These are phyloP conservation scores for Penicillium sp. DNA, from an alignment of 2,329 filamentous ascomycete species.

Conservation along the genomic window DNA sequence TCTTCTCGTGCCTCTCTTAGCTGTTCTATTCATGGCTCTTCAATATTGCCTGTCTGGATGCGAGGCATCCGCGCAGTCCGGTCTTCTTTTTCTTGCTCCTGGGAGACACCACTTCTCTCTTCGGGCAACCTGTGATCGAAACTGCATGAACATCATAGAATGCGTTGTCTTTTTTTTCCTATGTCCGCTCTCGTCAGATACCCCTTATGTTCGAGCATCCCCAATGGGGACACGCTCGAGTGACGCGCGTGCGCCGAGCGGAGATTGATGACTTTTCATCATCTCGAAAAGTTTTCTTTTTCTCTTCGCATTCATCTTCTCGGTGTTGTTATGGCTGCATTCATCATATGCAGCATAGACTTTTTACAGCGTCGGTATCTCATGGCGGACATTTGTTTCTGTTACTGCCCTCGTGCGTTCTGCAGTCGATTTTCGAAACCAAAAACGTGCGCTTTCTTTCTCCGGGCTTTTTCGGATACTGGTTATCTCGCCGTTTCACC, in stretches of 20 bases:
- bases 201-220: constrained; percentile 46
- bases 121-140: constrained; percentile 34
- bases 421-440: constrained; percentile 19
- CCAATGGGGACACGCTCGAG: constrained; percentile 37
- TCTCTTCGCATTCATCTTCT: constrained; percentile 39
- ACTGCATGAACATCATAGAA: constrained; percentile 52
- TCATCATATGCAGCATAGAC: constrained; percentile 43
- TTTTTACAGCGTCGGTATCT: constrained; percentile 42
- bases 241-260: constrained; percentile 40
- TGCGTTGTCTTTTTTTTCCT: constrained; percentile 50
- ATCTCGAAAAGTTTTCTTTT: constrained; percentile 39
- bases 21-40: constrained; percentile 26
- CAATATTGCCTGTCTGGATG: constrained; percentile 36
- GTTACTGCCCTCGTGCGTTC: constrained; percentile 27
- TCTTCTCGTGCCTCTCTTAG: constrained; percentile 18
- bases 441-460: constrained; percentile 27
- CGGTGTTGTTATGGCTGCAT: constrained; percentile 41
- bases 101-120: constrained; percentile 20
- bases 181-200: constrained; percentile 49
- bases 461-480: constrained; percentile 18
- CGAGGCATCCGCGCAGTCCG: constrained; percentile 41
- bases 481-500: background rate
- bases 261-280: constrained; percentile 35
- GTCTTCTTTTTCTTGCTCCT: constrained; percentile 33
- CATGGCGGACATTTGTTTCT: constrained; percentile 34